Evolutionary conservation across 2,329 filamentous ascomycete species (phyloP), one percentile per base, ranked within the genome.

Genomic region (Ophiocordyceps camponoti-rufipedis): DNA sequence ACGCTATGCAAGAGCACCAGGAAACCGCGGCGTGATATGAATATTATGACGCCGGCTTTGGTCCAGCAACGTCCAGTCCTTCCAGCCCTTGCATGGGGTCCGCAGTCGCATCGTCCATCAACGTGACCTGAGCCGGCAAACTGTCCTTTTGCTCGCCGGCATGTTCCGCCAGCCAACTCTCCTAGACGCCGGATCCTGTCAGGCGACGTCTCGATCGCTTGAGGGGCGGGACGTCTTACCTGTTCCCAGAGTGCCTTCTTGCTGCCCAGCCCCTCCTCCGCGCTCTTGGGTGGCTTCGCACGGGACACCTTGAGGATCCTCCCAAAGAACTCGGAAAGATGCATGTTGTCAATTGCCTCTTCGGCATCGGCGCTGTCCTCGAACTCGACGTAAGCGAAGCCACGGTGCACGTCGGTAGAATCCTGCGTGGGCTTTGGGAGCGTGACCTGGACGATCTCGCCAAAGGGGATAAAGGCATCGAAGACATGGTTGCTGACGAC

Each of bases 341-440:
- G 86, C 89, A 98, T 96, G 60, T 98, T 98, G 70, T 96, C 87
- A 61, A 98, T 94, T 44, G 91, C 91, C 64, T 96, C 89, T 56
- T 80, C 80, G 28, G 88, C 89, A 63, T 98, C 91, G 47, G 81
- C 76, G 12, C 78, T 72, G 47, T 86, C 75, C 55, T 95, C 87
- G 57, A 85, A 98, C 58, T 98, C 91, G 44, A 98, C 85, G 60
- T 98, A 96, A 48, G 88, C 91, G 62, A 96, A 98, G 1, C 93
- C 91, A 45, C 88, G 74, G 61, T 98, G 91, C 29, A 78, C 68
- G 39, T 93, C 85, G 43, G 74, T 78, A 7, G 82, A 78, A 50
- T 85, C 87, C 51, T 82, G 81, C 50, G 80, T 70, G 58, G 86
- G 82, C 62, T 91, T 93, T 18, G 91, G 91, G 14, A 98, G 68